Base-by-base conservation (phyloP, 2,329 filamentous ascomycete species). In the Claviceps sp. region DNA sequence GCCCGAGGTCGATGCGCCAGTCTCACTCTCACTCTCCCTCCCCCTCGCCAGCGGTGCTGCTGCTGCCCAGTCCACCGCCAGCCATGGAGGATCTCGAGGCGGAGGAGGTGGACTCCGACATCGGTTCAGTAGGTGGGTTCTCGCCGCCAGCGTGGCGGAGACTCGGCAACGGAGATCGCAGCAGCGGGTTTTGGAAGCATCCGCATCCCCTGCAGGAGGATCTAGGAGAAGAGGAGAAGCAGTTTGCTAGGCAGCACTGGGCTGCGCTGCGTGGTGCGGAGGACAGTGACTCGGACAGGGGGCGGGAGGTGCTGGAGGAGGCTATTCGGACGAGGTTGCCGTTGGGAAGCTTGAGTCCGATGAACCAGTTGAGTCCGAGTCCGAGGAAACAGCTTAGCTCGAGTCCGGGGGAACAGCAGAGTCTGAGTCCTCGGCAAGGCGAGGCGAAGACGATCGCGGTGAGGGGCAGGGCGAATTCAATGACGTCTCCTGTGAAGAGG, bases 101-200 rank as follows among this genome's bases (percentile, higher is more conserved):
- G 30, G 30, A 30, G 30, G 30, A 30, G 30, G 30, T 11, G 30
- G 73, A 69, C 43, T 70, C 66, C 67, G 74, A 71, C 58, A 62
- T 57, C 59, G 68, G 56, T 61, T 80, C 76, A 62, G 71, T 57
- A 61, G 76, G 75, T 72, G 77, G 76, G 56, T 81, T 76, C 70
- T 79, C 74, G 61, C 78, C 78, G 52, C 78, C 78, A 56, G 78
- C 78, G 47, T 81, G 78, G 78, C 72, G 75, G 62, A 76, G 76
- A 58, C 75, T 80, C 66, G 74, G 71, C 69, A 80, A 79, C 72
- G 78, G 76, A 60, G 72, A 73, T 58, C 72, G 74, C 62, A 78
- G 73, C 64, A 77, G 71, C 60, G 76, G 77, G 56, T 81, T 82
- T 63, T 82, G 84, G 75, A 75, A 38, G 51, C 54, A 54, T 16